Evolutionary conservation across 257 asterid genomes (phyloP), one percentile per base, ranked within the genome.

Genomic region (Jasminum sambac): DNA sequence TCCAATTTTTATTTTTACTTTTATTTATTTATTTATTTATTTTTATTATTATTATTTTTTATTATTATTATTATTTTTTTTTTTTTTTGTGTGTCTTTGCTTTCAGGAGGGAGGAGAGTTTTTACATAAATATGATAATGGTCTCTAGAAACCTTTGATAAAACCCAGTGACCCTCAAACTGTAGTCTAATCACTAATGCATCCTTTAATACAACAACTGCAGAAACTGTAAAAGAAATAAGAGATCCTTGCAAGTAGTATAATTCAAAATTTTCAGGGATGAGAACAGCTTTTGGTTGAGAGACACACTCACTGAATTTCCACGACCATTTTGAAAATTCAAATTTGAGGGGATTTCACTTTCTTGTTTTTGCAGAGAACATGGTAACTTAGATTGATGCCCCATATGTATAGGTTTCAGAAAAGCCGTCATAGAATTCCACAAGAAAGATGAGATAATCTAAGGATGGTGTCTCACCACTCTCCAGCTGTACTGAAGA

Each of bases 341-440:
- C 5, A 65, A 39, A 46, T 38, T 60, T 44, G 4, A 30, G 69
- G 70, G 39, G 11, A 14, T 64, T 52, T 39, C 19, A 38, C 58
- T 57, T 55, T 3, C 26, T 67, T 30, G 7, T 63, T 60, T 42
- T 41, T 23, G 70, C 48, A 34, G 44, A 57, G 65, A 36, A 55
- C 58, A 36, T 59, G 11, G 14, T 5, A 21, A 25, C 12, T 30
- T 19, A 34, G 6, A 6, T 26, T 64, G 19, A 0, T 16, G 44
- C 26, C 5, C 46, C 12, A 58, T 42, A 26, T 19, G 11, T 55
- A 23, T 63, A 26, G 34, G 50, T 63, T 8, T 26, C 37, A 1
- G 10, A 30, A 48, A 52, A 39, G 63, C 12, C 13, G 26, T 68
- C 63, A 21, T 52, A 7, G 10, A 44, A 67, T 7, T 21, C 43